phyloP scores from a whole-genome alignment of 1,284 basidiomycete species.

The Ceratobasidium sp. region DNA sequence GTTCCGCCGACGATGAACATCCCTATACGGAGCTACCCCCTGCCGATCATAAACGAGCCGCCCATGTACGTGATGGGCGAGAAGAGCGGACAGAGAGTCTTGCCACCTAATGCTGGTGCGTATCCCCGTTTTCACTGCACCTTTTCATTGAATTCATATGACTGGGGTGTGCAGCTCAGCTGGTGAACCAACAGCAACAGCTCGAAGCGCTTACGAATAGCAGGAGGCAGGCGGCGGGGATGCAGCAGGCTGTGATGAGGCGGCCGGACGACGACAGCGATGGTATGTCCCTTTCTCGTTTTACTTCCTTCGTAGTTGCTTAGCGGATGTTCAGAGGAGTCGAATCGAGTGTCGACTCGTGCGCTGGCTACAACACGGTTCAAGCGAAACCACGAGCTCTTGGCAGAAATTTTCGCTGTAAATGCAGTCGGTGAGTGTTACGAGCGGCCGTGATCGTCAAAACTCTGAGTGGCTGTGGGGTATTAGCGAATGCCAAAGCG shows the following conservation, averaged over 20 bases:
- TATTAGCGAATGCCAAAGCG: constrained; percentile 55
- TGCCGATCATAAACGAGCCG: constrained; percentile 68
- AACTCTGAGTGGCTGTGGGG: constrained; percentile 50
- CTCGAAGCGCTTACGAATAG: constrained; percentile 52
- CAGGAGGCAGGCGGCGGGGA: constrained; percentile 44
- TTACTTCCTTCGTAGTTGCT: background rate
- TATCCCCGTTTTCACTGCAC: background rate
- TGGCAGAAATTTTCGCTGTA: constrained; percentile 73
- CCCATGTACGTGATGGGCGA: constrained; percentile 71
- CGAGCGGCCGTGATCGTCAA: background rate
- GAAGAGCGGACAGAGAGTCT: constrained; percentile 43
- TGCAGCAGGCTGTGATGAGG: constrained; percentile 51
- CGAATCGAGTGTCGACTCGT: constrained; percentile 71
- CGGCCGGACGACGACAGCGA: constrained; percentile 70
- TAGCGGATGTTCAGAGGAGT: constrained; percentile 60
- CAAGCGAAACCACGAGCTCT: constrained; percentile 77
- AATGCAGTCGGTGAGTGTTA: constrained; percentile 1
- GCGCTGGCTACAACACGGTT: constrained; percentile 73
- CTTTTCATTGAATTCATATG: background rate
- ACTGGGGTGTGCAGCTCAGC: background rate
- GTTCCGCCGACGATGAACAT: constrained; percentile 63
- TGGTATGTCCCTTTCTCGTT: constrained; percentile 54
- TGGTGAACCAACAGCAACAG: constrained; percentile 36
- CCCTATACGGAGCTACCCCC: constrained; percentile 70
- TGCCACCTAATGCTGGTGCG: constrained; percentile 27